Evolutionary conservation across 2,329 filamentous ascomycete genomes (phyloP).

Genomic region (Tolypocladium tundrense): DNA sequence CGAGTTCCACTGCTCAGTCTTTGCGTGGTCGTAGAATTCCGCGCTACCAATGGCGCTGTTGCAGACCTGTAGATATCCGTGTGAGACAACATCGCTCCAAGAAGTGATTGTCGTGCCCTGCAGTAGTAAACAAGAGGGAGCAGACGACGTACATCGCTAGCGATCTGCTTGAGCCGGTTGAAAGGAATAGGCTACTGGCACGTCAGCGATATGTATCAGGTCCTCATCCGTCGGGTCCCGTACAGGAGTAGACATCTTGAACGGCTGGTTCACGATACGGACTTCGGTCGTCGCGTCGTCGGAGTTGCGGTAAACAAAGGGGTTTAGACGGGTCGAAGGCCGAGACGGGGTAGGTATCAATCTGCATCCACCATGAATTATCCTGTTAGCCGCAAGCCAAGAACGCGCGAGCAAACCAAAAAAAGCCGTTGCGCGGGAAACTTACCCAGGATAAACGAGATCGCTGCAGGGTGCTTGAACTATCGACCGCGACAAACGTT

Average conservation of each 20-base stretch:
- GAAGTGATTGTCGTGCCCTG: not conserved
- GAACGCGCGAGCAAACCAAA: not conserved
- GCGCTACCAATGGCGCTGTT: conserved; percentile 62
- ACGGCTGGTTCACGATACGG: not conserved
- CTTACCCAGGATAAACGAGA: not conserved
- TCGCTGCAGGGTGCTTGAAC: not conserved
- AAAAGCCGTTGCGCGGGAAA: not conserved
- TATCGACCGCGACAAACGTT: conserved; percentile 3
- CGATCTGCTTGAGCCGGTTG: conserved; percentile 74
- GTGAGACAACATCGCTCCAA: not conserved
- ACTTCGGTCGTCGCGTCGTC: conserved; percentile 1
- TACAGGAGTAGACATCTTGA: conserved; percentile 29
- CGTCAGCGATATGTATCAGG: conserved; percentile 8
- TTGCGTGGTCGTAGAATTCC: conserved; percentile 77
- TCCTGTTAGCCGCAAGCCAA: not conserved
- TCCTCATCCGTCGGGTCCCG: not conserved
- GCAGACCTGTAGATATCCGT: conserved; percentile 58
- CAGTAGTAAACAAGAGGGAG: not conserved
- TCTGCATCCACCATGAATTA: not conserved
- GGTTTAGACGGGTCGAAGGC: not conserved
- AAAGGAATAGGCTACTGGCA: conserved; percentile 58
- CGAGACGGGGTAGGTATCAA: not conserved
- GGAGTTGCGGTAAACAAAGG: conserved; percentile 14
- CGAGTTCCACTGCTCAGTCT: conserved; percentile 83
- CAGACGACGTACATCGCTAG: conserved; percentile 57